Evolutionary conservation across 768 basidiomycete species (phyloP).

Genomic region (Kwoniella bestiolae): DNA sequence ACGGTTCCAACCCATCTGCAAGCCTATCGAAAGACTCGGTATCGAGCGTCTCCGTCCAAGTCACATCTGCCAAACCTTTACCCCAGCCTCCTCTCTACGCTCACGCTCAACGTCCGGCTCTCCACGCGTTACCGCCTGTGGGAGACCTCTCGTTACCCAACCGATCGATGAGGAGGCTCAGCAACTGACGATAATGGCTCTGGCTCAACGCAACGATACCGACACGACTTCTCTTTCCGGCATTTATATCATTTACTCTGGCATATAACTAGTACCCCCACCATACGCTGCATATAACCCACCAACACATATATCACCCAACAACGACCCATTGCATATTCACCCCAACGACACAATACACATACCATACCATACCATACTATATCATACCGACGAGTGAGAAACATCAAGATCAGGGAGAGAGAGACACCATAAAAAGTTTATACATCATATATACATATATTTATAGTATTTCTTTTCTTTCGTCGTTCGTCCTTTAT

Average conservation of each 20-base stretch:
- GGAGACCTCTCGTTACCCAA: conserved; percentile 37
- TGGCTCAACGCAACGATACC: too few relatives aligned
- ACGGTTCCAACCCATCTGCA: conserved; percentile 24
- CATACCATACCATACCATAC: not conserved
- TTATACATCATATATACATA: not conserved
- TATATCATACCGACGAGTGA: not conserved
- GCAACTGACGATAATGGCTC: conserved; percentile 27
- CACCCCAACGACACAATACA: not conserved
- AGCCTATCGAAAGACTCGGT: conserved; percentile 24
- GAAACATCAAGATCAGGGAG: not conserved
- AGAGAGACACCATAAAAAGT: not conserved
- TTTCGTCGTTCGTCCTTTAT: not conserved
- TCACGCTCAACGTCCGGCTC: conserved; percentile 27
- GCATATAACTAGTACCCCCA: conserved; percentile 1
- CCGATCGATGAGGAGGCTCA: conserved; percentile 39
- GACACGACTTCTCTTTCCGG: not conserved
- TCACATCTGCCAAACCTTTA: conserved; percentile 16
- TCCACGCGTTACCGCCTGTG: conserved; percentile 29
- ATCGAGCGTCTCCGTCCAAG: conserved; percentile 5
- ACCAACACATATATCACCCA: not conserved
- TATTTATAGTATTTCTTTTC: not conserved
- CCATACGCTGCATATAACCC: not conserved
- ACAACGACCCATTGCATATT: not conserved
- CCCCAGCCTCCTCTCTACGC: conserved; percentile 25
- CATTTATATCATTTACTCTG: conserved; percentile 2